These are phyloP conservation scores for Volvox reticuliferus DNA, from an alignment of 139 green algal species.

Conservation along the genomic window DNA sequence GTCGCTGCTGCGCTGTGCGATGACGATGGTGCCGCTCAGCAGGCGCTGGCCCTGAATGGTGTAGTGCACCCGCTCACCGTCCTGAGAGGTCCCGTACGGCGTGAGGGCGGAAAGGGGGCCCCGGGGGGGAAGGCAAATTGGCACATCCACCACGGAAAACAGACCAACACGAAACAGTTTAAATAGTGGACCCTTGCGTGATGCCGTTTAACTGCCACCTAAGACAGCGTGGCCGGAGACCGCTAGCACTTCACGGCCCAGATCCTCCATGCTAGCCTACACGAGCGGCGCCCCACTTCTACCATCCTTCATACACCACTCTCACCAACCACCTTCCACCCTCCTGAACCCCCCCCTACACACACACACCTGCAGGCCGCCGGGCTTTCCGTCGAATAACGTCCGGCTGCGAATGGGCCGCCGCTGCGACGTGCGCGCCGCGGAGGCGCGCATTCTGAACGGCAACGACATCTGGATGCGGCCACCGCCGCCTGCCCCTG, in stretches of 20 bases:
- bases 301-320: too few species aligned
- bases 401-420: slow-evolving; percentile 41
- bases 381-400: slow-evolving; percentile 75
- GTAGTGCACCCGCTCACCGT: slow-evolving; percentile 61
- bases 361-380: slow-evolving; percentile 59
- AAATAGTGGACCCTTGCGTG: too few species aligned
- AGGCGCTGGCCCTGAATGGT: slow-evolving; percentile 65
- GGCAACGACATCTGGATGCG: slow-evolving; percentile 53
- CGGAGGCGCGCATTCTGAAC: background rate
- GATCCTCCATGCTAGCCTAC: too few species aligned
- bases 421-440: slow-evolving; percentile 73
- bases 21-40: slow-evolving; percentile 72
- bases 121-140: background rate
- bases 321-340: too few species aligned
- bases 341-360: background rate
- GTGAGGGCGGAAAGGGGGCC: background rate
- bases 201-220: too few species aligned
- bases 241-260: too few species aligned
- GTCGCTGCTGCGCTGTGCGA: slow-evolving; percentile 43
- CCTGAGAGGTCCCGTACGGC: slow-evolving; percentile 8
- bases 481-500: background rate
- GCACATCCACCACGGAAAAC: too few species aligned
- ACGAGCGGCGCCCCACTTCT: too few species aligned
- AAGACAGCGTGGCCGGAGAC: too few species aligned
- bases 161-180: too few species aligned